These are phyloP conservation scores for Harringtonia aguacate DNA, from an alignment of 2,329 filamentous ascomycete genomes.

Conservation along the genomic window DNA sequence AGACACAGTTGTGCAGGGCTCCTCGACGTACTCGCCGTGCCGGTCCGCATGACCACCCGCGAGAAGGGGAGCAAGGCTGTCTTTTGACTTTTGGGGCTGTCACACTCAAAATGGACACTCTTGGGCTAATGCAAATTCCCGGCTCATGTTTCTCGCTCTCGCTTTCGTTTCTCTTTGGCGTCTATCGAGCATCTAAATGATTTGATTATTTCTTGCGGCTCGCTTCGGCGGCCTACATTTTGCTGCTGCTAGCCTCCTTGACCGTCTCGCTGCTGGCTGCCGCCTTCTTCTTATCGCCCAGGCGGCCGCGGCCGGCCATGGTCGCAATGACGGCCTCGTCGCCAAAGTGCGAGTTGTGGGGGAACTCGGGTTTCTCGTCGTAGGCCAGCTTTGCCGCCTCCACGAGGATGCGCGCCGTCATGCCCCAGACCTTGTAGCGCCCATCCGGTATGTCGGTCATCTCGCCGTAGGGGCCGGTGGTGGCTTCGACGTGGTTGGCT, in stretches of 20 bases:
- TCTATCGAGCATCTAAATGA: background rate
- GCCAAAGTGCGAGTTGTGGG: constrained; percentile 47
- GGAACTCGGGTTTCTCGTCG: constrained; percentile 71
- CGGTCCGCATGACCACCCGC: no score
- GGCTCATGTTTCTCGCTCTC: no score
- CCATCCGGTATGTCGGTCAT: constrained; percentile 21
- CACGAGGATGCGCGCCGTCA: constrained; percentile 85
- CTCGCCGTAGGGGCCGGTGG: constrained; percentile 4
- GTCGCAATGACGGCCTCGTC: constrained; percentile 40
- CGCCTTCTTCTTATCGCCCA: constrained; percentile 33
- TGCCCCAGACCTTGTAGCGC: constrained; percentile 82
- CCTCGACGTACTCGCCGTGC: no score
- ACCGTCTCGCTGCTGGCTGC: constrained; percentile 20
- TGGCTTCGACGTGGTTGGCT: background rate
- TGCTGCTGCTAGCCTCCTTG: constrained; percentile 12
- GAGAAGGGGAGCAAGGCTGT: no score
- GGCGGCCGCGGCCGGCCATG: constrained; percentile 31
- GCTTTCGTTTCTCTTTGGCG: constrained; percentile 12
- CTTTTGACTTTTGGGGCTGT: no score
- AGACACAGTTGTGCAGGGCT: no score
- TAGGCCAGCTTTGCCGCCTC: constrained; percentile 83
- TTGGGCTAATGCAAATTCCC: no score
- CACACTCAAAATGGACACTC: no score
- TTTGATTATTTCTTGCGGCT: constrained; percentile 11
- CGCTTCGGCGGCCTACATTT: constrained; percentile 29